phyloP scores from a whole-genome alignment of 371 early-diverging fungal species.

The Mucor indicus region DNA sequence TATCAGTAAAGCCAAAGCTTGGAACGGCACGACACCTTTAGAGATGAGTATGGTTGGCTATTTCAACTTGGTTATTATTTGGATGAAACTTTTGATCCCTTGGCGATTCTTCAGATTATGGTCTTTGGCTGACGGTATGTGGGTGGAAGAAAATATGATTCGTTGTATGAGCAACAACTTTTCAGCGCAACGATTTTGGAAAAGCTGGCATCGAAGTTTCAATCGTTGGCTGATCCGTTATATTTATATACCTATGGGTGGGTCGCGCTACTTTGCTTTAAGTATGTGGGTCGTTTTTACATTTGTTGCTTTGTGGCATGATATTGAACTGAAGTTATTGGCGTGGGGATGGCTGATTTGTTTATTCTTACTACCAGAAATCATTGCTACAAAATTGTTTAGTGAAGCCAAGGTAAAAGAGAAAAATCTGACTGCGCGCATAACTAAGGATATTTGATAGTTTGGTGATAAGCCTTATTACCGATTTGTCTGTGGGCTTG shows the following conservation, averaged over 20 bases:
- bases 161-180: constrained; percentile 94
- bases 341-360: constrained; percentile 94
- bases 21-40: constrained; percentile 68
- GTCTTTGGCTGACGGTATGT: constrained; percentile 85
- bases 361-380: constrained; percentile 84
- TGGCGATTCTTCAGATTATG: constrained; percentile 95
- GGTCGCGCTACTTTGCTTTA: constrained; percentile 56
- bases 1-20: constrained; percentile 76
- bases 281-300: constrained; percentile 86
- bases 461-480: constrained; percentile 67
- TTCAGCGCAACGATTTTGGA: constrained; percentile 88
- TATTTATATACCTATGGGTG: constrained; percentile 90
- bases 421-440: background rate
- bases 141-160: constrained; percentile 88
- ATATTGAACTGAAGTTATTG: constrained; percentile 76
- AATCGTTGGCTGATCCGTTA: constrained; percentile 92
- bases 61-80: constrained; percentile 82
- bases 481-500: constrained; percentile 78
- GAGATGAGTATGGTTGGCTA: constrained; percentile 81
- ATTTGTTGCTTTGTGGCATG: constrained; percentile 97
- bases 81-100: constrained; percentile 88
- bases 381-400: constrained; percentile 63
- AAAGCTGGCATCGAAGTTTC: constrained; percentile 89
- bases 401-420: constrained; percentile 43
- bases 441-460: constrained; percentile 27